Base-by-base conservation (phyloP, 805 yeast genomes). In the Kurtzmaniella fragi region DNA sequence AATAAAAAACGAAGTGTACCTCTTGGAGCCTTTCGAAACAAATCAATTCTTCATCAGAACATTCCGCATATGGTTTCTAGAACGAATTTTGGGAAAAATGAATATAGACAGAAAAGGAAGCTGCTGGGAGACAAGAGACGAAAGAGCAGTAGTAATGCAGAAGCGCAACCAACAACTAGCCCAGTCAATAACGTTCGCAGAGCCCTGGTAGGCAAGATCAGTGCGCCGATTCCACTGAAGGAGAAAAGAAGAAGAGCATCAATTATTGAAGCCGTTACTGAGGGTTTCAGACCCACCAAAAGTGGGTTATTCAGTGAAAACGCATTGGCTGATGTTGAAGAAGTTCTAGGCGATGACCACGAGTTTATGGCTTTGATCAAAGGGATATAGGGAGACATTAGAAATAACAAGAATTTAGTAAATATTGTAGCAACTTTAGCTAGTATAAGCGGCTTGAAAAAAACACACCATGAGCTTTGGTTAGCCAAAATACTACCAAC, bases 1-100 rank as follows among this genome's bases (percentile, higher is more conserved):
- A 69, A 65, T 49, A 71, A 54, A 64, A 69, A 53, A 54, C 5
- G 33, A 17, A 54, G 76, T 73, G 55, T 88, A 7, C 97, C 97
- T 3, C 62, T 90, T 31, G 85, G 95, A 2, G 97, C 97, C 1
- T 91, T 91, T 59, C 70, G 98, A 54, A 90, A 88, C 62, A 83
- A 88, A 53, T 59, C 67, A 9, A 50, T 62, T 28, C 44, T 62
- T 32, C 62, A 63, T 31, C 36, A 46, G 63, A 5, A 37, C 51
- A 9, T 42, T 49, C 26, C 15, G 25, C 37, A 34, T 54, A 50
- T 17, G 52, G 53, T 7, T 61, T 56, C 58, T 42, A 31, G 41
- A 15, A 32, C 44, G 2, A 42, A 41, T 20, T 20, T 20, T 20
- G 25, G 25, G 25, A 20, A 20, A 28, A 50, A 56, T 42, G 50